A percentile compares a stretch with the other conserved stretches of the same genome.
These are phyloP conservation scores for Geosiphon pyriformis DNA, from an alignment of 192 early-diverging fungal genomes.

Conservation along the genomic window DNA sequence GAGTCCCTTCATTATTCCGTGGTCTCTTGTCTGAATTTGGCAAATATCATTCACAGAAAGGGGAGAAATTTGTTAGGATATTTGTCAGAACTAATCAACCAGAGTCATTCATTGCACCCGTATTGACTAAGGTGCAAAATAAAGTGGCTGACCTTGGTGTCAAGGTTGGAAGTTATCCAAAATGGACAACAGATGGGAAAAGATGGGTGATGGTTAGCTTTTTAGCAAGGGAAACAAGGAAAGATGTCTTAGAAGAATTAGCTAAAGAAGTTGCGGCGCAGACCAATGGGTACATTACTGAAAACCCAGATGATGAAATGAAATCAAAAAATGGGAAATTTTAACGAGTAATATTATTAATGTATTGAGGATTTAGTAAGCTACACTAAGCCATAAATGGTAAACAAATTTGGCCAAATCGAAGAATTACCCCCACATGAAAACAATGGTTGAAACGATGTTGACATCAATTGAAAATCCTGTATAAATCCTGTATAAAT, in stretches of 20 bases:
- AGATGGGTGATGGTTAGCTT: slow-evolving; percentile 48
- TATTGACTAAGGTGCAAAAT: slow-evolving; percentile 35
- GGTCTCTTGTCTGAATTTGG: slow-evolving; percentile 29
- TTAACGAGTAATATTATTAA: no score
- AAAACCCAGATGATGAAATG: no score
- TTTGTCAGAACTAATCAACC: slow-evolving; percentile 42
- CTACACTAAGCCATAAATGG: no score
- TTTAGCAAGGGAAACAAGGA: slow-evolving; percentile 37
- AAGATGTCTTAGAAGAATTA: slow-evolving; percentile 13
- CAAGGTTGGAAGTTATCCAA: slow-evolving; percentile 54
- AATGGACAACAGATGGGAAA: slow-evolving; percentile 30
- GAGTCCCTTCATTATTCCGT: slow-evolving; percentile 62
- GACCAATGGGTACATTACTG: slow-evolving; percentile 17
- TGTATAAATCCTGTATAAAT: no score
- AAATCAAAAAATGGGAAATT: no score
- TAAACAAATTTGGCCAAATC: no score
- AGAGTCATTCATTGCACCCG: slow-evolving; percentile 43
- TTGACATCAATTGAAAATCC: no score
- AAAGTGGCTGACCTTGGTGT: slow-evolving; percentile 25
- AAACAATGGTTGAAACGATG: no score
- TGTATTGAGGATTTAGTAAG: no score
- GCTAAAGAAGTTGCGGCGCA: slow-evolving; percentile 29
- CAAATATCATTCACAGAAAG: slow-evolving; percentile 26
- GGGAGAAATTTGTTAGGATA: slow-evolving; percentile 31
- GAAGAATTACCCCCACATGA: no score